Base-by-base conservation (phyloP, 345 rosid genomes). In the Linum lewisii region DNA sequence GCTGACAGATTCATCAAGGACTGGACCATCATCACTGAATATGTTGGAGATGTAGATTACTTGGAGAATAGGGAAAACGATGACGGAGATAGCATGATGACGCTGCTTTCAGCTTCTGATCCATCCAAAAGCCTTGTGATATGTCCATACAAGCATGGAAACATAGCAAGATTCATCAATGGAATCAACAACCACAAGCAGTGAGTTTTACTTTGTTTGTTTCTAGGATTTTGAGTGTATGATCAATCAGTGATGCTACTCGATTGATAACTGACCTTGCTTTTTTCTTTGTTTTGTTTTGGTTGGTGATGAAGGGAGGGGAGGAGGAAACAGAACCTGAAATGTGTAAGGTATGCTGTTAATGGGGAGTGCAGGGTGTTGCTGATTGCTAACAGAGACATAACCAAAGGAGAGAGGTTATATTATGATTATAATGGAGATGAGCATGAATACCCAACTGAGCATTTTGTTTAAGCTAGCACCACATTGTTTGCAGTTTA, bases 311-410 rank as follows among this genome's bases (percentile, higher is more conserved):
- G 26, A 66, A 71, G 75, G 56, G 70, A 71, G 8, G 75, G 75
- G 21, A 71, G 21, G 22, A 71, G 45, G 75, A 71, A 71, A 66
- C 75, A 71, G 75, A 71, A 71, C 60, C 63, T 71, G 3, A 71
- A 71, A 53, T 71, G 75, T 51, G 75, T 66, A 59, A 65, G 75
- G 53, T 71, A 54, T 24, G 61, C 24, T 24, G 67, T 71, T 1
- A 23, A 71, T 57, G 75, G 75, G 4, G 63, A 65, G 24, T 51
- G 70, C 37, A 60, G 75, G 29, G 70, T 66, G 51, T 58, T 71
- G 66, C 63, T 71, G 62, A 58, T 71, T 61, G 67, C 75, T 7
- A 71, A 61, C 45, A 51, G 75, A 62, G 75, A 71, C 38, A 71
- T 71, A 51, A 19, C 58, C 1, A 71, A 62, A 60, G 75, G 75